Base-by-base conservation (phyloP, 306 rosid genomes). In the Prosopis cineraria region DNA sequence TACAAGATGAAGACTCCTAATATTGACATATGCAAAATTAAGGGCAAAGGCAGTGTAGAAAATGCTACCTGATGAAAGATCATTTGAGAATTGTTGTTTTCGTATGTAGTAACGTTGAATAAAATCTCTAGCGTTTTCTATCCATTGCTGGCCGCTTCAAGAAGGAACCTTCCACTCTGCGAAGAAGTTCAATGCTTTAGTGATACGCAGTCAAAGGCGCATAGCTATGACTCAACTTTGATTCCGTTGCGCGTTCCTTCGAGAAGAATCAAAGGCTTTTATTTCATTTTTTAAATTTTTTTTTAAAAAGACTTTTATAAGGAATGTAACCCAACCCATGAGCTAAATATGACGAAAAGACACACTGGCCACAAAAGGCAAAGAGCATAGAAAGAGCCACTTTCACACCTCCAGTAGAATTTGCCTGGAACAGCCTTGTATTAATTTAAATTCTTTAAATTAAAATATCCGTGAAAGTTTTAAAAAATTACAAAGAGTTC, bases 121-220 rank as follows among this genome's bases (percentile, higher is more conserved):
- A 50, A 14, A 68, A 30, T 30, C 37, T 59, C 13, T 8, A 40
- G 37, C 66, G 11, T 36, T 47, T 65, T 50, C 37, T 6, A 3
- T 65, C 36, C 27, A 19, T 65, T 48, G 12, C 70, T 34, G 31
- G 62, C 59, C 0, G 10, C 13, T 36, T 11, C 14, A 1, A 69
- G 58, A 62, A 50, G 52, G 34, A 33, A n/a, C 19, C 27, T 70
- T 63, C 24, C 25, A 36, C 30, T 43, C 39, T 40, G 75, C 36
- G 65, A 43, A 72, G 44, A 55, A 37, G 82, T 59, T 58, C 77
- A 40, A 82, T 85, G 82, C 68, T 79, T 43, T 85, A 74, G 78
- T 72, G 75, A 39, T 22, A 67, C 72, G 16, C 47, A 70, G 82
- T 40, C 29, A 75, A 72, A 59, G 76, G 84, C 75, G 72, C 79